These are phyloP conservation scores for Corylus avellana DNA, from an alignment of 306 rosid genomes.

Conservation along the genomic window DNA sequence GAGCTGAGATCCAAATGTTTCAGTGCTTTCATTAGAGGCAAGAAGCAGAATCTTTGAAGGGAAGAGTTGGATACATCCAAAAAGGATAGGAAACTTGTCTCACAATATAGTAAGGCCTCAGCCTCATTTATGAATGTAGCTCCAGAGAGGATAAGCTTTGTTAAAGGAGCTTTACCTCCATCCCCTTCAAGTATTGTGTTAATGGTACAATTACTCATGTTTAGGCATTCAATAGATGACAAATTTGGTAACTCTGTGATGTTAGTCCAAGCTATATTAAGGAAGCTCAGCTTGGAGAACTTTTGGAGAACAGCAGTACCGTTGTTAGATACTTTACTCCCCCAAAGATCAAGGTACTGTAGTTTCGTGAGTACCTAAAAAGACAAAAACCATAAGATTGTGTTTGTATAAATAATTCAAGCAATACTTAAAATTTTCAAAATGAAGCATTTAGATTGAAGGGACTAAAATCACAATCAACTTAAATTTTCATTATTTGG, in stretches of 20 bases:
- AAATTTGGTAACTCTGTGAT: constrained; percentile 70
- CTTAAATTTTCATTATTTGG: neutral
- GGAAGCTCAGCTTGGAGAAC: constrained; percentile 67
- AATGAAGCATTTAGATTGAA: neutral
- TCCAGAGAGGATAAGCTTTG: constrained; percentile 69
- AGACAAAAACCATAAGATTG: neutral
- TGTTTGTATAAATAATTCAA: neutral
- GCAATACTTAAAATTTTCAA: neutral
- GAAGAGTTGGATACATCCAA: constrained; percentile 66
- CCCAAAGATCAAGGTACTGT: constrained; percentile 87
- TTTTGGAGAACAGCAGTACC: constrained; percentile 61
- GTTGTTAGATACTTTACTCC: constrained; percentile 73
- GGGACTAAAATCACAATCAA: neutral
- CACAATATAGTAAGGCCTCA: constrained; percentile 49
- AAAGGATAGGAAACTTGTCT: constrained; percentile 47
- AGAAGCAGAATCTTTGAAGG: constrained; percentile 55
- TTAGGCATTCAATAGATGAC: constrained; percentile 59
- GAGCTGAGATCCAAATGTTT: constrained; percentile 83
- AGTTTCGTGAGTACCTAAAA: constrained; percentile 68
- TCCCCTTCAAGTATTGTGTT: constrained; percentile 53
- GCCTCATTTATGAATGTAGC: constrained; percentile 56
- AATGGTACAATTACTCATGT: constrained; percentile 83
- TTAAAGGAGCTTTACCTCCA: constrained; percentile 56
- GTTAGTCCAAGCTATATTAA: constrained; percentile 83
- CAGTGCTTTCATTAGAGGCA: constrained; percentile 53